phyloP scores from a whole-genome alignment of 495 filamentous ascomycete genomes.

The Baudoinia panamericana region DNA sequence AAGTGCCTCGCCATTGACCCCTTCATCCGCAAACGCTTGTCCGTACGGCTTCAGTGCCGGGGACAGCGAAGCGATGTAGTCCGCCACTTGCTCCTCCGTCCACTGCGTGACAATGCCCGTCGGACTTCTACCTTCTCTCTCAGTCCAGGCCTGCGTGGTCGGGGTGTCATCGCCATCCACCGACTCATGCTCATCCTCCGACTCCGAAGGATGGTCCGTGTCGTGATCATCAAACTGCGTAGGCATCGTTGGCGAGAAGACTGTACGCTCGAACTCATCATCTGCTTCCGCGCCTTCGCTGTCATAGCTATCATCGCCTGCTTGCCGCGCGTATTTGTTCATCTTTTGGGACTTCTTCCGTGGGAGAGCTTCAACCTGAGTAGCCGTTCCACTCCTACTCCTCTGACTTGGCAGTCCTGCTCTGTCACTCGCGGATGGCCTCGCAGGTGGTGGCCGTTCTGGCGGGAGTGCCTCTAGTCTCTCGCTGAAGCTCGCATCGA shows the following conservation, averaged over 20 bases:
- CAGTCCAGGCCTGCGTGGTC: constrained; percentile 63
- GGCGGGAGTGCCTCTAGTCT: constrained; percentile 10
- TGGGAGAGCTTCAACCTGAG: constrained; percentile 3
- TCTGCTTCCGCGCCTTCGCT: constrained; percentile 76
- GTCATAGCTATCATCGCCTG: constrained; percentile 38
- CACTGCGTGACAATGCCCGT: constrained; percentile 75
- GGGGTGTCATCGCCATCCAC: constrained; percentile 58
- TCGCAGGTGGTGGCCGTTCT: constrained; percentile 1
- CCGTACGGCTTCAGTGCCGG: constrained; percentile 19
- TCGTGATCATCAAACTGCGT: constrained; percentile 77
- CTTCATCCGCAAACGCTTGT: constrained; percentile 53
- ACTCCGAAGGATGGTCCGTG: constrained; percentile 61
- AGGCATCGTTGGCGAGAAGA: constrained; percentile 59
- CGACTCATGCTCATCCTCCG: constrained; percentile 14
- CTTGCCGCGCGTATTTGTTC: constrained; percentile 20
- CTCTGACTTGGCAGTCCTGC: constrained; percentile 12
- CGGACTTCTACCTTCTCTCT: constrained; percentile 50
- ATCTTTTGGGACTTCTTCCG: constrained; percentile 6
- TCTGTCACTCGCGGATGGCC: background rate
- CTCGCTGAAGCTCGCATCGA: constrained; percentile 21
- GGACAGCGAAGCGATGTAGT: constrained; percentile 45
- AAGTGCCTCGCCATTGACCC: constrained; percentile 82
- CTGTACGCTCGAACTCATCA: constrained; percentile 78
- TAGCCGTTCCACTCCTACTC: constrained; percentile 17
- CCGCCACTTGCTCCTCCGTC: constrained; percentile 76